Conservation (phyloP, 805 yeast species). For the Cyberlindnera suaveolens region DNA sequence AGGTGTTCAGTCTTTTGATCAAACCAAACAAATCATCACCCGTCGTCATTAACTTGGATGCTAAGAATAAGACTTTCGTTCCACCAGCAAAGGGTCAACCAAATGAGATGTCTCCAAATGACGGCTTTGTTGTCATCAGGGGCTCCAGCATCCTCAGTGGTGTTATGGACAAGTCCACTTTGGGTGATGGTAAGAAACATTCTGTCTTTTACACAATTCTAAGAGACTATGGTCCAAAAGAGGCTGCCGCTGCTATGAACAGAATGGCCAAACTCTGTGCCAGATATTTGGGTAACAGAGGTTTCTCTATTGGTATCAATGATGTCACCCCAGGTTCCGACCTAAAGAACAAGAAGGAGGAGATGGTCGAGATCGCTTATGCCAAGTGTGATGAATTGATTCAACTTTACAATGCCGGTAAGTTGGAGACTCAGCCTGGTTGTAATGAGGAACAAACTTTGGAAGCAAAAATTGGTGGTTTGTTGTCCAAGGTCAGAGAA, state of each 20-base stretch:
- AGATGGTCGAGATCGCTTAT: constrained; percentile 86
- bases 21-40: constrained; percentile 72
- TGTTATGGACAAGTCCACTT: constrained; percentile 91
- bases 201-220: constrained; percentile 93
- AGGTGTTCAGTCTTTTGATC: constrained; percentile 82
- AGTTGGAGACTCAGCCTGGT: constrained; percentile 96
- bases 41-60: constrained; percentile 86
- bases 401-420: constrained; percentile 69
- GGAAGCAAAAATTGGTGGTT: constrained; percentile 96
- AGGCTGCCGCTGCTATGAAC: constrained; percentile 94
- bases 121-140: constrained; percentile 86
- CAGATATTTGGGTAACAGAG: constrained; percentile 87
- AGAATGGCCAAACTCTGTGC: constrained; percentile 99
- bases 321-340: constrained; percentile 93
- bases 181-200: constrained; percentile 98
- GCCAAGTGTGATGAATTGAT: constrained; percentile 88
- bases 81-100: constrained; percentile 74
- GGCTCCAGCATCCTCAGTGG: constrained; percentile 89
- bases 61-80: constrained; percentile 82
- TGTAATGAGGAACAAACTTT: constrained; percentile 97
- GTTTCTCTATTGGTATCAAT: constrained; percentile 94
- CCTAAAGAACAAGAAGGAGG: constrained; percentile 72
- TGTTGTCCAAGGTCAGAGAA: constrained; percentile 94
- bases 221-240: constrained; percentile 95
- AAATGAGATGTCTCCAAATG: constrained; percentile 95